Evolutionary conservation across 176 grass and related monocot genomes (phyloP).

Genomic region (Oryza longistaminata): DNA sequence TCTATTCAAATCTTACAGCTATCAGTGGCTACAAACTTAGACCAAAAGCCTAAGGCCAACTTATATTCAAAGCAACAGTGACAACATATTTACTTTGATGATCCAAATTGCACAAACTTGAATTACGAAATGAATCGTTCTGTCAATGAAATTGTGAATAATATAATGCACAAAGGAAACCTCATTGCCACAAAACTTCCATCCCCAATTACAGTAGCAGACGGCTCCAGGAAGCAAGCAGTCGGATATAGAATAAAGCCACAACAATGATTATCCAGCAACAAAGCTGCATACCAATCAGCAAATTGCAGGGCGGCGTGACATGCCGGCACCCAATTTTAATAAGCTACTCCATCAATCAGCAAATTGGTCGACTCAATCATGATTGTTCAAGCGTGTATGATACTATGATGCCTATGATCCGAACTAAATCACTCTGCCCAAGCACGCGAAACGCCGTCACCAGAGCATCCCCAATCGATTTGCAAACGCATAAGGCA

Average conservation of each 20-base stretch:
- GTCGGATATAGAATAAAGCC: neutral
- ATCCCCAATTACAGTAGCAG: neutral
- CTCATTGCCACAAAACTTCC: neutral
- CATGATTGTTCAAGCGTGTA: neutral
- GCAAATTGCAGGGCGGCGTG: no score
- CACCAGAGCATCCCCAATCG: neutral
- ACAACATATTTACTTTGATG: neutral
- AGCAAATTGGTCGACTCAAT: neutral
- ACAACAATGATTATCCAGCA: neutral
- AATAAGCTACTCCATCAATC: no score
- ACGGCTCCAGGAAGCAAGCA: neutral
- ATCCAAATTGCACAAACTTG: neutral
- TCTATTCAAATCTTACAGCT: neutral
- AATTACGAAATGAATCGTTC: neutral
- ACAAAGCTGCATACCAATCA: neutral
- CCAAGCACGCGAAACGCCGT: neutral
- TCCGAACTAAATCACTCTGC: neutral
- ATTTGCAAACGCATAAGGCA: neutral
- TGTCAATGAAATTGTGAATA: neutral
- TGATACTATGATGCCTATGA: neutral
- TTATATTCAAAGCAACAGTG: neutral
- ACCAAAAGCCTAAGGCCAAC: neutral
- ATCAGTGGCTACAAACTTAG: neutral
- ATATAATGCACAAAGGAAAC: neutral
- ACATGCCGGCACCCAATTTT: no score